Conservation (phyloP, 768 basidiomycete genomes). For the Agrocybe praecox region DNA sequence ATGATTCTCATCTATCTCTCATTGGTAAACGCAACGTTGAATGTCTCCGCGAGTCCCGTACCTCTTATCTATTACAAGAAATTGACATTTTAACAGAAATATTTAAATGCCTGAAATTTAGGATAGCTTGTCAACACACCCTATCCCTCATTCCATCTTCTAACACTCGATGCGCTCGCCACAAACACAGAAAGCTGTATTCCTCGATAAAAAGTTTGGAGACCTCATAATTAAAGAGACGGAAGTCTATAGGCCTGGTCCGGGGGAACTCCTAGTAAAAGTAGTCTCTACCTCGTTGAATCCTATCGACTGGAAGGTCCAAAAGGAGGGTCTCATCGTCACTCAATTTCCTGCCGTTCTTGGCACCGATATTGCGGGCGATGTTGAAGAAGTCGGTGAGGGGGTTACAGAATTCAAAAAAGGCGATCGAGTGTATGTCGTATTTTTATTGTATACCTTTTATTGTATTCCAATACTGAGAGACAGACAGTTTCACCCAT, state of each 20-base stretch:
- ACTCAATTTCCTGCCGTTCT: constrained; percentile 47
- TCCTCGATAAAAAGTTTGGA: constrained; percentile 18
- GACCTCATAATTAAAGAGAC: constrained; percentile 15
- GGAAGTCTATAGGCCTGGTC: constrained; percentile 28
- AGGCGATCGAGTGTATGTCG: constrained; percentile 52
- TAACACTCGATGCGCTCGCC: not conserved
- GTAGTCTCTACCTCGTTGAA: constrained; percentile 43
- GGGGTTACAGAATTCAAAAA: constrained; percentile 47
- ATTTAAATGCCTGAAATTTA: too few relatives aligned
- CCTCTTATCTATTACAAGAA: too few relatives aligned
- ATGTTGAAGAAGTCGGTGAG: constrained; percentile 50
- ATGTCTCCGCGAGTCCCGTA: too few relatives aligned
- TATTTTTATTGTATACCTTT: not conserved
- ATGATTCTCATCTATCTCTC: too few relatives aligned
- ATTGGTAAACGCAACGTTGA: too few relatives aligned
- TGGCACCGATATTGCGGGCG: constrained; percentile 52
- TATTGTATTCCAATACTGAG: too few relatives aligned
- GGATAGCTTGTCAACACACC: too few relatives aligned
- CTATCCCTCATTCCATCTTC: too few relatives aligned
- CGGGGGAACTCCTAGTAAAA: constrained; percentile 45
- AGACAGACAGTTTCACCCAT: constrained; percentile 37
- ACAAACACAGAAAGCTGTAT: constrained; percentile 25
- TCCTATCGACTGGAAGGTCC: constrained; percentile 56
- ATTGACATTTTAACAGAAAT: too few relatives aligned
- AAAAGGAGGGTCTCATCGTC: constrained; percentile 36